These are phyloP conservation scores for Cylindrotheca closterium DNA, from an alignment of 108 stramenopile species.

Conservation along the genomic window DNA sequence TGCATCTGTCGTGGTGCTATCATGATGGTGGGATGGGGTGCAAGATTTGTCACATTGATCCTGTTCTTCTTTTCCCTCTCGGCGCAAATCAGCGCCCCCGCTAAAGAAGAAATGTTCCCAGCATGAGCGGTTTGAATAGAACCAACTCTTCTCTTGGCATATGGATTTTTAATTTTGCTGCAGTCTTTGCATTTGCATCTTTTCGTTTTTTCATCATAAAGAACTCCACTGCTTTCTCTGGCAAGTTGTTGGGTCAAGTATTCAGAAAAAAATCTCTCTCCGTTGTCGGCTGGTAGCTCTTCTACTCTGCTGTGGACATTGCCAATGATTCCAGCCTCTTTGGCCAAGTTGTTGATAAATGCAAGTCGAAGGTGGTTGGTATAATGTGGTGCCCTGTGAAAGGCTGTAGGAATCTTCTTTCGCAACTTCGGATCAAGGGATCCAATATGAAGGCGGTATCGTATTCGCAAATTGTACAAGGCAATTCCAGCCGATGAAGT, in stretches of 20 bases:
- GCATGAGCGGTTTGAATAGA: too few relatives aligned
- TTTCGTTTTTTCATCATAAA: too few relatives aligned
- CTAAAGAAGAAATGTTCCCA: too few relatives aligned
- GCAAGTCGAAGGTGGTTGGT: neutral
- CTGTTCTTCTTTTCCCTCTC: too few relatives aligned
- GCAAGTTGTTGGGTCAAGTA: neutral
- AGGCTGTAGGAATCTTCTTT: neutral
- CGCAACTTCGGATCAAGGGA: neutral
- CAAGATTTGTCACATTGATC: too few relatives aligned
- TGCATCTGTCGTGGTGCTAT: too few relatives aligned
- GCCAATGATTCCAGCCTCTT: neutral
- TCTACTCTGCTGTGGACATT: neutral
- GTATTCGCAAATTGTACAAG: neutral
- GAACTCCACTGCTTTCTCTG: neutral
- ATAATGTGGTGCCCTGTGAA: neutral
- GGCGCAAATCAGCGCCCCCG: too few relatives aligned
- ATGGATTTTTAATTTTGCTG: too few relatives aligned
- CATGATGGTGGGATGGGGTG: too few relatives aligned
- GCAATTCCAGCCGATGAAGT: neutral
- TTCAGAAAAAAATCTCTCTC: slow-evolving; percentile 4
- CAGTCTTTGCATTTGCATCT: too few relatives aligned
- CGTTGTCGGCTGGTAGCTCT: slow-evolving; percentile 1
- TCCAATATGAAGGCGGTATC: neutral
- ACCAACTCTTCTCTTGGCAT: too few relatives aligned
- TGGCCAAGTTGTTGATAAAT: neutral